phyloP scores from a whole-genome alignment of 768 basidiomycete species.

The Macrocybe gigantea region DNA sequence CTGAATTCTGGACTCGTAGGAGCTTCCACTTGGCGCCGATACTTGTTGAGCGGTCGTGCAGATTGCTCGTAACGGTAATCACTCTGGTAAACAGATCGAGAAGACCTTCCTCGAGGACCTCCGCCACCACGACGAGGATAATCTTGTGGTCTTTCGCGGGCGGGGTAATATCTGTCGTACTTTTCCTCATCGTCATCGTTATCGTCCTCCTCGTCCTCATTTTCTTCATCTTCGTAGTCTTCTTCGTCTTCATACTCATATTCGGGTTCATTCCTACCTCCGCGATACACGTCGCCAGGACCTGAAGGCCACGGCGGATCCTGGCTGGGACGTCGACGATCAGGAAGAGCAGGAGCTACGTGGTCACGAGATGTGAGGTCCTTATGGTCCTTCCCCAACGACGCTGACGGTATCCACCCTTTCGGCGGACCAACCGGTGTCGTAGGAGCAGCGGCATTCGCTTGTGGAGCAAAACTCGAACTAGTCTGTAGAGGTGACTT shows the following conservation, averaged over 20 bases:
- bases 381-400: not conserved
- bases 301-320: conserved; percentile 2
- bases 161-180: conserved; percentile 1
- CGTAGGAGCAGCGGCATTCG: not conserved
- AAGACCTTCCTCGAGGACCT: not conserved
- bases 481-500: conserved; percentile 5
- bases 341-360: not conserved
- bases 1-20: not conserved
- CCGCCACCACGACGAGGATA: not conserved
- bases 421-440: not conserved
- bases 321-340: not conserved
- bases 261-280: conserved; percentile 17
- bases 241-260: conserved; percentile 14
- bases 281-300: conserved; percentile 1
- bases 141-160: conserved; percentile 5
- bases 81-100: not conserved
- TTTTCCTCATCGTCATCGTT: conserved; percentile 18
- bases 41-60: not conserved
- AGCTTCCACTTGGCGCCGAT: not conserved
- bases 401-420: not conserved
- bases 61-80: not conserved
- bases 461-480: conserved; percentile 1
- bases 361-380: not conserved
- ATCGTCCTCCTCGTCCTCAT: conserved; percentile 7
- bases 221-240: conserved; percentile 12